These are phyloP conservation scores for Hypoxylon sp. DNA, from an alignment of 2,329 filamentous ascomycete species.

Conservation along the genomic window DNA sequence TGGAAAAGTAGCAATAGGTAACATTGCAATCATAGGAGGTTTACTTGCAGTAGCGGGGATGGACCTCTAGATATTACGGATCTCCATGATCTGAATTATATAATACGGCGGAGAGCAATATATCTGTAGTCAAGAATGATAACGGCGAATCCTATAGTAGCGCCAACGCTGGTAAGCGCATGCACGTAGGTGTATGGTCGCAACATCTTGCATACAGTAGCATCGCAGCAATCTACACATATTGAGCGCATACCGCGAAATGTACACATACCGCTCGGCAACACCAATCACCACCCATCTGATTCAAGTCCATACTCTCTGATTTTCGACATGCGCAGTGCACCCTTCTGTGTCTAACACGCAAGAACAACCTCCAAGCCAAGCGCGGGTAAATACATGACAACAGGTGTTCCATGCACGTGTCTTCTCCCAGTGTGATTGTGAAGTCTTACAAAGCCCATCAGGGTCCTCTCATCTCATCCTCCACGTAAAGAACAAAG, in stretches of 20 bases:
- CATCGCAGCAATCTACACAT: conserved; percentile 29
- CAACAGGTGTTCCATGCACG: neutral
- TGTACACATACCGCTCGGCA: neutral
- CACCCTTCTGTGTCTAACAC: neutral
- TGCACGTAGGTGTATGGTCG: conserved; percentile 13
- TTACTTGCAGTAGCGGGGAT: conserved; percentile 31
- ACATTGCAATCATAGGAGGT: conserved; percentile 33
- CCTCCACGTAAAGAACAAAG: neutral
- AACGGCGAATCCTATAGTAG: neutral
- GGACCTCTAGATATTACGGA: conserved; percentile 16
- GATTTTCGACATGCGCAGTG: conserved; percentile 17
- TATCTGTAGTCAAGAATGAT: neutral
- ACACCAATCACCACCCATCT: conserved; percentile 10
- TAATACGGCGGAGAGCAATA: neutral
- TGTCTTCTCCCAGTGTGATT: neutral
- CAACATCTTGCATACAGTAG: conserved; percentile 14
- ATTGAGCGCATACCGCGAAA: conserved; percentile 19
- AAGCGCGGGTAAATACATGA: conserved; percentile 24
- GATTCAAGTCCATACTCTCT: conserved; percentile 6
- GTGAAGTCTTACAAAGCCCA: conserved; percentile 20
- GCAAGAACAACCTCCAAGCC: neutral
- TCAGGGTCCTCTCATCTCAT: conserved; percentile 24
- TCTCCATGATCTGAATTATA: conserved; percentile 7
- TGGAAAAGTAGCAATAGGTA: conserved; percentile 21
- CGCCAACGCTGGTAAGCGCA: neutral